Base-by-base conservation (phyloP, 179 eudicot genomes). In the Actinidia polygama region DNA sequence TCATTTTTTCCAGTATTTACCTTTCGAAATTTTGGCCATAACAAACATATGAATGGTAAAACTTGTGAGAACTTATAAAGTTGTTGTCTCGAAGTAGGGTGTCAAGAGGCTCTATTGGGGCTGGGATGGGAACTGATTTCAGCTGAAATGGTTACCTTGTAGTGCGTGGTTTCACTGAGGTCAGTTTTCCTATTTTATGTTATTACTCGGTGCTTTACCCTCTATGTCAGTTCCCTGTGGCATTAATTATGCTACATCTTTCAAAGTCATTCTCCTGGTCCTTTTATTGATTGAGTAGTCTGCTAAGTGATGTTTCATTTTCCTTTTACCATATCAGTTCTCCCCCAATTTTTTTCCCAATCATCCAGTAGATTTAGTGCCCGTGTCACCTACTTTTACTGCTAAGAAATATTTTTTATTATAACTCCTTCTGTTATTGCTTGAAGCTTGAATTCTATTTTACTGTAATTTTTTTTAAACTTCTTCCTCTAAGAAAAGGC, bases 41-140 rank as follows among this genome's bases (percentile, higher is more conserved):
- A 40, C 44, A 2, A 2, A 50, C 26, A 79, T 36, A 82, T 70
- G 84, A 79, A 76, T 83, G 61, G 53, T 67, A 85, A 83, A 88
- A 82, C 85, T 15, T 83, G 84, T 82, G 86, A 83, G 87, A 82
- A 83, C 94, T 93, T 87, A 90, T 93, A 88, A 82, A 91, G 87
- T 88, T 89, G 86, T 93, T 95, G 93, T 94, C 89, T 94, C 92
- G 85, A 87, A 95, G 91, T 96, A 95, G 98, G 98, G 91, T 85
- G 88, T 87, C 91, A 87, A 92, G 98, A 86, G 91, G 97, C 99
- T 92, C 94, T 91, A 88, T 84, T 89, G 76, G 87, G 84, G 82
- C 86, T 90, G 92, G 93, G 92, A 92, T 93, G 89, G 95, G 97
- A 91, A 90, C 91, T 88, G 91, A 90, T 90, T 86, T 87, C 95